Evolutionary conservation across 2,329 filamentous ascomycete species (phyloP), one percentile per base, ranked within the genome.

Genomic region (Onygenales sp.): DNA sequence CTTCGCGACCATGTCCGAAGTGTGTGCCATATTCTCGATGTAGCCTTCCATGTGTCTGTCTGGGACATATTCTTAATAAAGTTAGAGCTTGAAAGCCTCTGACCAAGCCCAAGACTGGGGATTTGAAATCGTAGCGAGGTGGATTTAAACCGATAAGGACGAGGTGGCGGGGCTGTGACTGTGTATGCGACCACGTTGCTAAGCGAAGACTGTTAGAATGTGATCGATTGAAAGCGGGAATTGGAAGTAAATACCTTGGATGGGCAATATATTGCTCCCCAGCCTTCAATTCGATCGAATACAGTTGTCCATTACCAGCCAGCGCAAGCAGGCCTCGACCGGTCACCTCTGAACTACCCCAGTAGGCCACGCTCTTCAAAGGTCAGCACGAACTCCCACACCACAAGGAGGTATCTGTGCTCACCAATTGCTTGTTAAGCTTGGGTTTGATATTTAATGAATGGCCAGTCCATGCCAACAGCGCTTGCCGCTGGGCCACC

Each of bases 391-490:
- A 52, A 45, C 3, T 47, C 42, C 31, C 10, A 17, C 46, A 43
- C 27, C 40, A 9, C 7, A 10, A 10, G 43, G 13, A 10, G 13
- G 5, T 34, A 17, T 21, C 37, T 43, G 10, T 48, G 7, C 71
- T 54, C 64, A 81, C 84, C 65, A 96, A 79, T 58, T 80, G 80
- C 43, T 79, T 79, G 62, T 90, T 91, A 59, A 94, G 77, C 46
- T 83, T 85, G 2, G 91, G 88, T 37, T 83, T 84, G 44, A 93
- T 79, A 13, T 78, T 77, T 52, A 98, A 77, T 0, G 88, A 90
- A 67, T 95, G 88, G 32, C 93, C 93, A 0, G 92, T 95, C 93
- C 93, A 98, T 52, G 93, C 93, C n/a, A 97, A 77, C 51, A 98
- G 77, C 1, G 90, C 90, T 59, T 88, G 86, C 57, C 88, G 81